phyloP scores from a whole-genome alignment of 2,329 filamentous ascomycete species.

The Talaromyces islandicus region DNA sequence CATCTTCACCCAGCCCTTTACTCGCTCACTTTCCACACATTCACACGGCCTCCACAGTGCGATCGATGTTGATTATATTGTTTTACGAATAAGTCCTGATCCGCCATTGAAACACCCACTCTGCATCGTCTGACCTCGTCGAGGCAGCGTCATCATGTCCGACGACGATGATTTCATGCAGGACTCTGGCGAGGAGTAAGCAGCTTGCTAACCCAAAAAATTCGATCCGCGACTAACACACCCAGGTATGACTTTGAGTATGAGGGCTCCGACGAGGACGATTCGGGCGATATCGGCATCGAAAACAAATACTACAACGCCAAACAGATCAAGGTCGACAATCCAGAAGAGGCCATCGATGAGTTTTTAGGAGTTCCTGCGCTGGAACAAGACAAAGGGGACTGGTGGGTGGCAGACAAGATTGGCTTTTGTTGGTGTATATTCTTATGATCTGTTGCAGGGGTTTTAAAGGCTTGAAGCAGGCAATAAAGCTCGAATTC shows the following conservation, averaged over 20 bases:
- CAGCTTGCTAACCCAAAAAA: conserved; percentile 18
- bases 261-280: conserved; percentile 86
- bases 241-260: conserved; percentile 90
- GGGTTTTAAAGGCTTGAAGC: conserved; percentile 96
- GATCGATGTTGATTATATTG: background rate
- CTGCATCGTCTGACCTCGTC: background rate
- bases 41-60: background rate
- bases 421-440: background rate
- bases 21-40: background rate
- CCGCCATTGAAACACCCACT: background rate
- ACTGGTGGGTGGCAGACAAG: conserved; percentile 58
- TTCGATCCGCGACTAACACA: conserved; percentile 19
- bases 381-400: conserved; percentile 84
- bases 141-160: conserved; percentile 53
- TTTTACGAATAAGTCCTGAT: background rate
- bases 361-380: conserved; percentile 87
- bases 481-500: conserved; percentile 96
- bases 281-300: conserved; percentile 84
- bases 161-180: conserved; percentile 92
- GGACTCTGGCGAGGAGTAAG: conserved; percentile 80
- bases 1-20: background rate
- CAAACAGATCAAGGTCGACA: conserved; percentile 86
- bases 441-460: conserved; percentile 25
- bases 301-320: conserved; percentile 99
- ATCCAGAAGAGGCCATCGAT: conserved; percentile 79